phyloP scores from a whole-genome alignment of 306 rosid genomes.

The Trifolium fragiferum region DNA sequence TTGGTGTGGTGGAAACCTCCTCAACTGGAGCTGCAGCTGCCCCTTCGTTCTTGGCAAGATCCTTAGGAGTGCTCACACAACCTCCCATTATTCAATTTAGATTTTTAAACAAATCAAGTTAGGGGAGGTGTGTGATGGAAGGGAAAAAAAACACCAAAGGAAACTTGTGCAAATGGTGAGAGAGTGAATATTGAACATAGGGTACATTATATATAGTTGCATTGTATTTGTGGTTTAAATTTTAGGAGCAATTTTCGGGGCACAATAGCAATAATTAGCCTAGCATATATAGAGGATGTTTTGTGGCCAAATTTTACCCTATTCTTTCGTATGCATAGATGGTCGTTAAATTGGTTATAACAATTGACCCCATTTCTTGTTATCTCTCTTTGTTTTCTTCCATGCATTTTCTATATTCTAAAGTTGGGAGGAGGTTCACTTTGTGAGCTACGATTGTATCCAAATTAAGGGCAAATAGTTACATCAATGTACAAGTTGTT shows the following conservation, averaged over 20 bases:
- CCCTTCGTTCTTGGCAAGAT: constrained; percentile 32
- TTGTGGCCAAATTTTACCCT: constrained; percentile 30
- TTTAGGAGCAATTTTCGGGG: constrained; percentile 42
- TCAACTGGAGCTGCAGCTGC: constrained; percentile 47
- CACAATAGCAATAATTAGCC: constrained; percentile 12
- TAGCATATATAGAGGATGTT: not conserved
- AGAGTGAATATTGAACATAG: not conserved
- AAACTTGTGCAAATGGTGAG: constrained; percentile 42
- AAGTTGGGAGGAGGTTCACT: not conserved
- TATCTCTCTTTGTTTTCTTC: not conserved
- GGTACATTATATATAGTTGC: constrained; percentile 32
- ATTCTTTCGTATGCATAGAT: constrained; percentile 35
- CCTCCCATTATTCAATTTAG: constrained; percentile 68
- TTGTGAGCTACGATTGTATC: not conserved
- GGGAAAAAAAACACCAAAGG: not conserved
- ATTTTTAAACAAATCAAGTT: constrained; percentile 1
- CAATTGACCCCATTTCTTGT: constrained; percentile 9
- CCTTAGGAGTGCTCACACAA: constrained; percentile 81
- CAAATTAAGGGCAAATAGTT: not conserved
- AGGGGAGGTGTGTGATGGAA: constrained; percentile 40
- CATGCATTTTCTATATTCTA: not conserved
- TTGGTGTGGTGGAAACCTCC: constrained; percentile 48
- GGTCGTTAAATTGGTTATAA: constrained; percentile 33
- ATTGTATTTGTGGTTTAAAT: constrained; percentile 11
- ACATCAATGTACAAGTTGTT: not conserved